Percentiles rank a stretch among this genome's conserved stretches.
Evolutionary conservation across 1,139 yeast species (phyloP).

Genomic region (Geotrichum europaeum): DNA sequence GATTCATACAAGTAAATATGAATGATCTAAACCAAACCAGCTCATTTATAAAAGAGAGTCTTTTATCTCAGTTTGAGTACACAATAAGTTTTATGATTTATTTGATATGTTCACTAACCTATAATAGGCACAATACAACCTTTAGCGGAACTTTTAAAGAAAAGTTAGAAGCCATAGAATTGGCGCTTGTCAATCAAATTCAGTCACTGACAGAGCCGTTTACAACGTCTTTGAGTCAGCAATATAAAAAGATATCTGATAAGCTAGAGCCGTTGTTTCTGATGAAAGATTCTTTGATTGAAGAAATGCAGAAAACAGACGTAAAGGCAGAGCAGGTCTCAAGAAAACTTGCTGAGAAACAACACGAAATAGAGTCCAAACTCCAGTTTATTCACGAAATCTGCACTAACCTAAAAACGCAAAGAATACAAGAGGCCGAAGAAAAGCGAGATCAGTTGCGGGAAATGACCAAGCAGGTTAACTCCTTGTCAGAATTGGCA

Average conservation of each 20-base stretch:
- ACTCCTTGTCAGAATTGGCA: slow-evolving; percentile 11
- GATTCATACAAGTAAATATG: neutral
- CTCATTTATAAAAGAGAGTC: neutral
- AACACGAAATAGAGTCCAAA: slow-evolving; percentile 4
- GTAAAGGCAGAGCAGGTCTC: neutral
- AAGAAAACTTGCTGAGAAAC: neutral
- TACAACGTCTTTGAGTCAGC: neutral
- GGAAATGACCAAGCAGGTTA: slow-evolving; percentile 12
- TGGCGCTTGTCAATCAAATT: neutral
- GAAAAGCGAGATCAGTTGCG: slow-evolving; percentile 14
- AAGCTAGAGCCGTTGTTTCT: neutral
- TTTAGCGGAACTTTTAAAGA: neutral
- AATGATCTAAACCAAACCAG: neutral
- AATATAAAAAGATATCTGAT: neutral
- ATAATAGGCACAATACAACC: neutral
- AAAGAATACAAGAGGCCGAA: slow-evolving; percentile 8
- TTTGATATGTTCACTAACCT: neutral
- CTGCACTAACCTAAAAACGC: slow-evolving; percentile 9
- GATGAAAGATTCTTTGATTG: neutral
- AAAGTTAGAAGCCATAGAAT: neutral
- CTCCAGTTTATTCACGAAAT: slow-evolving; percentile 6
- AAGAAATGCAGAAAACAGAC: neutral
- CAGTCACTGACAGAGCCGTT: neutral
- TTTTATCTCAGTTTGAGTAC: neutral
- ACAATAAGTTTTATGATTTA: neutral